These are phyloP conservation scores for Calonectria henricotiae DNA, from an alignment of 2,329 filamentous ascomycete species.

Conservation along the genomic window DNA sequence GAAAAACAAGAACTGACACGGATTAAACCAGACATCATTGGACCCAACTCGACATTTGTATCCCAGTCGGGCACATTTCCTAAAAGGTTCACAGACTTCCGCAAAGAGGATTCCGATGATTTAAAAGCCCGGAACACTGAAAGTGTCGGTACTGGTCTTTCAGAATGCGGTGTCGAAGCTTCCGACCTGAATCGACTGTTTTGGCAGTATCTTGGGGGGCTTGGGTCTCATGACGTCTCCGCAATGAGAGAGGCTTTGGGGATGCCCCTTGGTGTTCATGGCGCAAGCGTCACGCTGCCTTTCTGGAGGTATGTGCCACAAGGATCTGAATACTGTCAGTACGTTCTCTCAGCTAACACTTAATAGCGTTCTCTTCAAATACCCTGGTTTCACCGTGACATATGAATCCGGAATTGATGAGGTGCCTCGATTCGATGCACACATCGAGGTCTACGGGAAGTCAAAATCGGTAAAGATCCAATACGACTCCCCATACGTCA, in stretches of 20 bases:
- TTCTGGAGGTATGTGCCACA: constrained; percentile 22
- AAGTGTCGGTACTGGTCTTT: constrained; percentile 14
- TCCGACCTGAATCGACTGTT: constrained; percentile 17
- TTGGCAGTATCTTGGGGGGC: constrained; percentile 17
- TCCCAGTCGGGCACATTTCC: constrained; percentile 42
- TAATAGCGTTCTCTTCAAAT: constrained; percentile 64
- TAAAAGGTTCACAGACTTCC: constrained; percentile 36
- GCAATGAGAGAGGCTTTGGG: constrained; percentile 46
- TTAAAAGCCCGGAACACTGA: constrained; percentile 22
- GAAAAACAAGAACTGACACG: background rate
- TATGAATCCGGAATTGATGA: constrained; percentile 73
- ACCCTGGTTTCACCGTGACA: constrained; percentile 65
- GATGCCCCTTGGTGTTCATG: constrained; percentile 42
- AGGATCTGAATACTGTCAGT: background rate
- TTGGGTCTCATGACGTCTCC: constrained; percentile 44
- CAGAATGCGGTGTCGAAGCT: constrained; percentile 22
- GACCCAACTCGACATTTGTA: constrained; percentile 38
- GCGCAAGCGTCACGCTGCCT: constrained; percentile 53
- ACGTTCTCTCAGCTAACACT: constrained; percentile 22
- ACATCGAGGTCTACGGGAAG: constrained; percentile 68
- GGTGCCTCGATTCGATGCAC: constrained; percentile 70
- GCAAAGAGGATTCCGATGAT: constrained; percentile 27
- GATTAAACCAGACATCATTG: constrained; percentile 36
- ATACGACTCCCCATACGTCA: constrained; percentile 74
- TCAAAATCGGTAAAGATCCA: constrained; percentile 70